Base-by-base conservation (phyloP, 495 filamentous ascomycete genomes). In the Xylaria flabelliformis region DNA sequence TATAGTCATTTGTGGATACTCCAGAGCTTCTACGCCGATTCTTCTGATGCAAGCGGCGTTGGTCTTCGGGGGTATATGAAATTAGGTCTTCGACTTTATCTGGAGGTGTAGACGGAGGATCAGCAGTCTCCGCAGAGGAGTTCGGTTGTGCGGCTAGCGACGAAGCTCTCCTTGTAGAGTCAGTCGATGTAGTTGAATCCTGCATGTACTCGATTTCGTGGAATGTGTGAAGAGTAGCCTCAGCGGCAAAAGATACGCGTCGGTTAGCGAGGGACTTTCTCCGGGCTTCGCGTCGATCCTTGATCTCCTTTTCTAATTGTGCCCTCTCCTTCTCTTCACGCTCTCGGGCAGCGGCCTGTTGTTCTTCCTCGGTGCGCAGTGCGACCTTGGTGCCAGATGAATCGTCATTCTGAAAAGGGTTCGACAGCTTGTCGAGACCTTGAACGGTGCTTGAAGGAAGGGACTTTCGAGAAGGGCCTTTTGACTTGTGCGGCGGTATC, bases 171-270 rank as follows among this genome's bases (percentile, higher is more conserved):
- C 93, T 85, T 24, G 92, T 90, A 9, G 93, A 89, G 10, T 93
- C 87, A 42, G 93, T 94, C 5, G 94, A 97, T 17, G 92, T 93
- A 0, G 94, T 97, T 42, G 92, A 93, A 77, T 97, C 94, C 71
- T 94, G 93, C 71, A 90, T 88, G 68, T 95, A 91, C 74, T 98
- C 95, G 3, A 97, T 88, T 65, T 97, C 95, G 77, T 98, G 94
- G 90, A 97, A 99, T 4, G 96, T 99, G 78, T 99, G 96, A 42
- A 99, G 84, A 10, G 96, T 99, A 17, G 96, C 96, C 81, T 99
- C 96, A 1, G 96, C 96, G 6, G 96, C 96, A 78, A 99, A 99
- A 0, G 95, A 98, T 50, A 99, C 96, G 70, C 96, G 90, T 76
- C 97, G 92, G 81, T 96, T 95, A 42, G 93, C 94, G 72, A 97